These are phyloP conservation scores for Leccinum variicolor DNA, from an alignment of 768 basidiomycete species.

Conservation along the genomic window DNA sequence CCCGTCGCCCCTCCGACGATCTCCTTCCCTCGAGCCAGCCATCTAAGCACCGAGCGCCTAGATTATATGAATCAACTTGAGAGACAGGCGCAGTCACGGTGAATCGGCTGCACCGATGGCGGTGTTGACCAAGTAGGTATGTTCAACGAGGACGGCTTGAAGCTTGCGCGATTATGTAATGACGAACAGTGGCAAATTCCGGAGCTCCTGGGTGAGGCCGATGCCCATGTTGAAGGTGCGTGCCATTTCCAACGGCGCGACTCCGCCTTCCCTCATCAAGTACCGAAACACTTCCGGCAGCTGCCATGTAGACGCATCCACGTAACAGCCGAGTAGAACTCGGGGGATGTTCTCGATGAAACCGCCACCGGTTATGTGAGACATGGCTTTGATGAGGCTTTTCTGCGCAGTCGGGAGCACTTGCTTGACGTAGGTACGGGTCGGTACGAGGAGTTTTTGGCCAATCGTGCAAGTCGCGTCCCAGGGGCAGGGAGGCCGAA, in stretches of 20 bases:
- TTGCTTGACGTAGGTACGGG: constrained; percentile 83
- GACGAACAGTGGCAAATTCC: too few species aligned
- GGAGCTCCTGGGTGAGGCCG: too few species aligned
- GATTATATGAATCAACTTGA: too few species aligned
- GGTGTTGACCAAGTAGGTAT: too few species aligned
- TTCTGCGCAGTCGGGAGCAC: constrained; percentile 76
- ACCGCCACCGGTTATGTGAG: constrained; percentile 97
- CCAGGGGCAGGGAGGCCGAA: constrained; percentile 83
- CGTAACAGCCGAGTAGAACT: constrained; percentile 79
- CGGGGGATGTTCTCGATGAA: constrained; percentile 97
- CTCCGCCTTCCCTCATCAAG: constrained; percentile 74
- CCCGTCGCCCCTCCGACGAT: too few species aligned
- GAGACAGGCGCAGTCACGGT: too few species aligned
- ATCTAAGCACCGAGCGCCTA: too few species aligned
- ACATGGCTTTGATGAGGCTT: constrained; percentile 91
- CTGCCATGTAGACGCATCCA: constrained; percentile 78
- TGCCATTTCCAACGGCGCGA: constrained; percentile 88
- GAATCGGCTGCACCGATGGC: too few species aligned
- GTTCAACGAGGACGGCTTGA: too few species aligned
- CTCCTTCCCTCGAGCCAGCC: too few species aligned
- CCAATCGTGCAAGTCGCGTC: constrained; percentile 60
- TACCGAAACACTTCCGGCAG: constrained; percentile 84
- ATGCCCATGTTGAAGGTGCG: constrained; percentile 98
- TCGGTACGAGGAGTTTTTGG: constrained; percentile 79
- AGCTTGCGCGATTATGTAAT: too few species aligned